Evolutionary conservation across 257 asterid genomes (phyloP).

Genomic region (Solanum clarkiae): DNA sequence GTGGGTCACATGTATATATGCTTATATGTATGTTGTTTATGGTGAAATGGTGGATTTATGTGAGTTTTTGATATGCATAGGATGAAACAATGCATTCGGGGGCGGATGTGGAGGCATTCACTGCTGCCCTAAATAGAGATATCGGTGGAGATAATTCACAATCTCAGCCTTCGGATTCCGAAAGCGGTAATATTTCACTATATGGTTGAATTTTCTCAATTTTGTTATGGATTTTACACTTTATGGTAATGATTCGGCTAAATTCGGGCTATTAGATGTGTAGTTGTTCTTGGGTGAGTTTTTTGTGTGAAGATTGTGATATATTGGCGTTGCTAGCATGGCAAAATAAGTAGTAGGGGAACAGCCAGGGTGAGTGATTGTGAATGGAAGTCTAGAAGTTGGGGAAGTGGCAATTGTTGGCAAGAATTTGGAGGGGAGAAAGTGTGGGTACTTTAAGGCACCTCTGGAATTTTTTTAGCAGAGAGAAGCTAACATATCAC

Average conservation of each 20-base stretch:
- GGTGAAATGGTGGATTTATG: neutral
- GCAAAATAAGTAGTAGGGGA: neutral
- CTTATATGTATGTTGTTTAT: neutral
- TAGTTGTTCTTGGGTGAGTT: neutral
- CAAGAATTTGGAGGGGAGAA: neutral
- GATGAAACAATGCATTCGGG: slow-evolving; percentile 98
- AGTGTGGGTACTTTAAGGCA: neutral
- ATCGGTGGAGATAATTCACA: slow-evolving; percentile 61
- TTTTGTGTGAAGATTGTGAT: neutral
- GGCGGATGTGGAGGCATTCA: slow-evolving; percentile 91
- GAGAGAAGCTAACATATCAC: neutral
- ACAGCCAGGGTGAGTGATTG: neutral
- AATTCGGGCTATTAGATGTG: neutral
- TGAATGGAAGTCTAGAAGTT: neutral
- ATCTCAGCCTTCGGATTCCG: slow-evolving; percentile 43
- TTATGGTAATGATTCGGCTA: neutral
- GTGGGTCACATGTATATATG: neutral
- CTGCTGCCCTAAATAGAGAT: slow-evolving; percentile 84
- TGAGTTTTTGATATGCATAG: slow-evolving; percentile 13
- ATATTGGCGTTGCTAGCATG: neutral
- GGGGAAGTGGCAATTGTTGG: neutral
- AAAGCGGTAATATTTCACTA: slow-evolving; percentile 17
- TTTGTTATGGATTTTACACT: neutral
- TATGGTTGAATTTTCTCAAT: neutral
- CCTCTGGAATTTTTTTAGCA: neutral